These are phyloP conservation scores for Hemileccinum impolitum DNA, from an alignment of 768 basidiomycete species.

Conservation along the genomic window DNA sequence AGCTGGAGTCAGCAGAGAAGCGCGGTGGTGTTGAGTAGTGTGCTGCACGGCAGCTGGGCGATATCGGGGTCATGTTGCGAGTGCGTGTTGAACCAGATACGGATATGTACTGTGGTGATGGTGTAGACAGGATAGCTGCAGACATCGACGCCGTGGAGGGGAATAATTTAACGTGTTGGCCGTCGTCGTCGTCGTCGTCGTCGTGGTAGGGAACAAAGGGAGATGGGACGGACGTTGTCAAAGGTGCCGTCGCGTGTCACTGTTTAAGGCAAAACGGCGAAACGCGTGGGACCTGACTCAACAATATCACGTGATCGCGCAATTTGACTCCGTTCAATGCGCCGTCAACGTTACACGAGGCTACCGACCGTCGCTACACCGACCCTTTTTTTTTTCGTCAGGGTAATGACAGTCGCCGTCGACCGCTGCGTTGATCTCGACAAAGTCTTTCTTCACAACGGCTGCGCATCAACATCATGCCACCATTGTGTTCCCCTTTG, in stretches of 20 bases:
- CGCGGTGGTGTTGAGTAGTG: conserved; percentile 36
- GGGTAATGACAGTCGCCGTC: background rate
- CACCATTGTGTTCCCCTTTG: background rate
- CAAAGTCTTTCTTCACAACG: too few relatives aligned
- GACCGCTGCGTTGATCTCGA: too few relatives aligned
- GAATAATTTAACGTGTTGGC: conserved; percentile 19
- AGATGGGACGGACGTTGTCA: conserved; percentile 8
- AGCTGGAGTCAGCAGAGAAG: conserved; percentile 16
- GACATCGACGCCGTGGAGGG: conserved; percentile 18
- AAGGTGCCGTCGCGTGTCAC: conserved; percentile 13
- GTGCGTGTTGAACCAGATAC: conserved; percentile 30
- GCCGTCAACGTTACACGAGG: conserved; percentile 35
- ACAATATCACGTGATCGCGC: conserved; percentile 34
- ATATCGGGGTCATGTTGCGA: conserved; percentile 31
- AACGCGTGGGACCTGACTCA: conserved; percentile 33
- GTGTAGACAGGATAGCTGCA: conserved; percentile 28
- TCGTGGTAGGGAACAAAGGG: conserved; percentile 19
- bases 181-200: conserved; percentile 22
- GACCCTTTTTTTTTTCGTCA: background rate
- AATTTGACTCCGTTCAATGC: conserved; percentile 21
- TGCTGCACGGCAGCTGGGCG: conserved; percentile 31
- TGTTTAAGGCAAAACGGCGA: conserved; percentile 26
- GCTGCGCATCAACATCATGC: too few relatives aligned
- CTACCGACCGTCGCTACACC: conserved; percentile 11
- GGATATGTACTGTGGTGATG: conserved; percentile 35